Conservation (phyloP, 805 yeast genomes). For the Kockiozyma suomiensis region DNA sequence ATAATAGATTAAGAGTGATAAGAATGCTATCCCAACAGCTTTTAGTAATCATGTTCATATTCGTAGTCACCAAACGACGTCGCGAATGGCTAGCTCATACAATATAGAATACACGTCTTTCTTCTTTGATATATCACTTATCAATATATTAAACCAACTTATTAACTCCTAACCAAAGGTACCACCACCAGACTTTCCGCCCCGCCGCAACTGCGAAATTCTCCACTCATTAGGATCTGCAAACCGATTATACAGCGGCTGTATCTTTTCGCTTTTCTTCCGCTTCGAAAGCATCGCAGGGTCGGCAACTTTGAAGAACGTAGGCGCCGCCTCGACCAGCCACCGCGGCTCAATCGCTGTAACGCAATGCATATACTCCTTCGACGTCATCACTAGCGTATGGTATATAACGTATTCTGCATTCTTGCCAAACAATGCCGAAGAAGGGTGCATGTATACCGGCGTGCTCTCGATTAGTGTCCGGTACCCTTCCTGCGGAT, state of each 20-base stretch:
- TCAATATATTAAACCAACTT: background rate
- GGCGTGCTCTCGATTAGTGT: slow-evolving; percentile 46
- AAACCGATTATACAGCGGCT: slow-evolving; percentile 67
- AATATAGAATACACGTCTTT: too few species aligned
- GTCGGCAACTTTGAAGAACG: slow-evolving; percentile 68
- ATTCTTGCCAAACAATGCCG: slow-evolving; percentile 74
- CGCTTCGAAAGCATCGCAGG: slow-evolving; percentile 52
- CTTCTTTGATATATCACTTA: background rate
- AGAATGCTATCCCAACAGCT: too few species aligned
- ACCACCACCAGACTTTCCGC: slow-evolving; percentile 28
- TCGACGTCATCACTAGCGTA: slow-evolving; percentile 79
- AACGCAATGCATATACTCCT: slow-evolving; percentile 84
- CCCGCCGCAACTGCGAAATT: slow-evolving; percentile 51
- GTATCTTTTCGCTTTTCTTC: slow-evolving; percentile 65
- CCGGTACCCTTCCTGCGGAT: slow-evolving; percentile 58
- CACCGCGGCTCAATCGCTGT: slow-evolving; percentile 69
- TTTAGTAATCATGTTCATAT: too few species aligned
- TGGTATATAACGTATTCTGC: slow-evolving; percentile 76
- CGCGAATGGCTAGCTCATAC: too few species aligned
- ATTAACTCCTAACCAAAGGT: slow-evolving; percentile 38
- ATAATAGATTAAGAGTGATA: too few species aligned
- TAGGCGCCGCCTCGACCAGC: slow-evolving; percentile 75
- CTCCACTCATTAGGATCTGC: slow-evolving; percentile 77
- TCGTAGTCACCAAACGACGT: too few species aligned
- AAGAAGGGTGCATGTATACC: slow-evolving; percentile 84